phyloP scores from a whole-genome alignment of 139 green algal species.

The Astrephomene gubernaculifera region DNA sequence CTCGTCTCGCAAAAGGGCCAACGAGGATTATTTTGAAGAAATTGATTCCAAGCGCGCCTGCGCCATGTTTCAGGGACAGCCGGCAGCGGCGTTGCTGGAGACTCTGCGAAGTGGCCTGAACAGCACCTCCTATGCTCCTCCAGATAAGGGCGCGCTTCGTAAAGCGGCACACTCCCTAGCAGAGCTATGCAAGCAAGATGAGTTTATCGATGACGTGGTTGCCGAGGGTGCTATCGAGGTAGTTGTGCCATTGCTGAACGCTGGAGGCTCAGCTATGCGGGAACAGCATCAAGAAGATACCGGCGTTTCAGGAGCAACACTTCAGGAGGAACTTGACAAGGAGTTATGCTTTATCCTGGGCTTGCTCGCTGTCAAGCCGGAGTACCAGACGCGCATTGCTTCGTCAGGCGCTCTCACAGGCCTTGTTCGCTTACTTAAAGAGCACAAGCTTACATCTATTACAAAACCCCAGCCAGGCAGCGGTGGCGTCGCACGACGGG shows the following conservation, averaged over 20 bases:
- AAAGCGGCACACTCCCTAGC: slow-evolving; percentile 69
- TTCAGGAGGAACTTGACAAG: slow-evolving; percentile 85
- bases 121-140: not conserved
- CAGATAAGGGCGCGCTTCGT: slow-evolving; percentile 59
- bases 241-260: slow-evolving; percentile 76
- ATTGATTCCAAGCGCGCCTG: slow-evolving; percentile 19
- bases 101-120: slow-evolving; percentile 9
- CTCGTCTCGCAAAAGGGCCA: slow-evolving; percentile 34
- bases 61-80: slow-evolving; percentile 11
- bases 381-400: slow-evolving; percentile 89
- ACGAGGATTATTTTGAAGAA: slow-evolving; percentile 38
- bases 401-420: slow-evolving; percentile 72
- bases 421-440: slow-evolving; percentile 79
- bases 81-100: slow-evolving; percentile 31
- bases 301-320: not conserved
- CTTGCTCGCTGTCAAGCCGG: slow-evolving; percentile 90
- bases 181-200: slow-evolving; percentile 83
- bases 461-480: slow-evolving; percentile 56
- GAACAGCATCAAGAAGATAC: slow-evolving; percentile 7
- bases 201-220: slow-evolving; percentile 82
- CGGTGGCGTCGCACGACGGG: slow-evolving; percentile 77
- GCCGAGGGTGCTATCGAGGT: slow-evolving; percentile 71
- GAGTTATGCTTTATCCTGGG: slow-evolving; percentile 94
- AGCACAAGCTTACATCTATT: slow-evolving; percentile 52
- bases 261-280: not conserved